Base-by-base conservation (phyloP, 768 basidiomycete genomes). In the Coprinopsis strossmayeri region DNA sequence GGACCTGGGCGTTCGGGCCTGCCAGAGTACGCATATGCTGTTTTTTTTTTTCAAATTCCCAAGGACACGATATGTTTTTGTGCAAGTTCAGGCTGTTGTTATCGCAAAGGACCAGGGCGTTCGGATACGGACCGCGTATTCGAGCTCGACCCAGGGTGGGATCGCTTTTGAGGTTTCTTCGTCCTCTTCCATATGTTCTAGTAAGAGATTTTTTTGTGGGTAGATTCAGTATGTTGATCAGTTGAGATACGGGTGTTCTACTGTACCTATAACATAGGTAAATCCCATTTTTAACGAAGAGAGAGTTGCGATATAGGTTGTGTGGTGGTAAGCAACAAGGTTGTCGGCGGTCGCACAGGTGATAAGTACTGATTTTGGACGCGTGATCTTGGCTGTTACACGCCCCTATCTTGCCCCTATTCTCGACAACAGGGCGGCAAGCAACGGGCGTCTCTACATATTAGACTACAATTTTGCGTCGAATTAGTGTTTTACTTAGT, bases 181-280 rank as follows among this genome's bases (percentile, higher is more conserved):
- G 61, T 97, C 94, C 43, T 93, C 91, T 62, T 97, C 94, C 87
- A 97, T 92, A 61, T 94, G 91, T 55, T 94, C 92, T 91, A 59
- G 24, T 21, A 9, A 42, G 15, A 46, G n/a, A 15, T 49, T 18
- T 13, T n/a, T 52, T 50, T n/a, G 37, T 26, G 10, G 18, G 7
- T 9, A 7, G 50, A 32, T 34, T 49, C 2, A 30, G 4, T 7
- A 32, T 30, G 5, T 32, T 17, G 41, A 13, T n/a, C n/a, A 47
- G 24, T 34, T 13, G 10, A 42, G n/a, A 13, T 3, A 18, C 24
- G 28, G 7, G 2, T 26, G 25, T 34, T 13, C 18, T 4, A 35
- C 47, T 50, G 15, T 57, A 79, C 81, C 82, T 43, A 84, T 82
- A 44, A 78, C 75, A 61, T 80, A 84, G 50, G 68, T 66, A 55